phyloP scores from a whole-genome alignment of 148 eudicot genomes.

The Linanthus parryae region DNA sequence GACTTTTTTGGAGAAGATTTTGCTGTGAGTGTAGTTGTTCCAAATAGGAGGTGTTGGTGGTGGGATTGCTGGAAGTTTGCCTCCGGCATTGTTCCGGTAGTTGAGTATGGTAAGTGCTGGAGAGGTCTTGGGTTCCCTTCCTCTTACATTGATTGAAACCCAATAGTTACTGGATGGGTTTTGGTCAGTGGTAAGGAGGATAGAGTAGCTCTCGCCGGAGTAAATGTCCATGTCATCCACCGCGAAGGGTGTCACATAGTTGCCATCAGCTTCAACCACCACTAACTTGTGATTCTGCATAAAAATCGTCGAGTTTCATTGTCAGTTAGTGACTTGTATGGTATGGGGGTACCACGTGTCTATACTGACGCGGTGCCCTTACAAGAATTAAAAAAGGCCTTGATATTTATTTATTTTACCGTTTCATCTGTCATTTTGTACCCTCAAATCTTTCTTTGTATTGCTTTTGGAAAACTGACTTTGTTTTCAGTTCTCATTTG shows the following conservation, averaged over 20 bases:
- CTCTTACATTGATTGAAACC: conserved; percentile 64
- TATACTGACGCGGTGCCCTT: too few species aligned
- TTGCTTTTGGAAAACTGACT: too few species aligned
- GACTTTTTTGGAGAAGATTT: conserved; percentile 39
- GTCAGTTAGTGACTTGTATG: too few species aligned
- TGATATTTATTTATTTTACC: too few species aligned
- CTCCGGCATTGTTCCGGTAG: conserved; percentile 30
- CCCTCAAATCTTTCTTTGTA: too few species aligned
- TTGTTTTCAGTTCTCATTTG: too few species aligned
- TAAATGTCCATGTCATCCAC: conserved; percentile 71
- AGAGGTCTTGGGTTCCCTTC: conserved; percentile 57
- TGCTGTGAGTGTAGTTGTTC: conserved; percentile 56
- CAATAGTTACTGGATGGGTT: conserved; percentile 58
- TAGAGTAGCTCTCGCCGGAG: conserved; percentile 88
- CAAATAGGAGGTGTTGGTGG: conserved; percentile 62
- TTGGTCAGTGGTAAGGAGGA: conserved; percentile 58
- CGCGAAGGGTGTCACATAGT: conserved; percentile 58
- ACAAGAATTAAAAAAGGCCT: too few species aligned
- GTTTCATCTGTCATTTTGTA: too few species aligned
- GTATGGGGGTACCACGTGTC: too few species aligned
- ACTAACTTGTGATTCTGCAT: conserved; percentile 64
- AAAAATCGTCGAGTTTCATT: too few species aligned
- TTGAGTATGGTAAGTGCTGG: conserved; percentile 61
- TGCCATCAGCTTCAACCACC: conserved; percentile 88
- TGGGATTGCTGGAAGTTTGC: conserved; percentile 32